phyloP scores from a whole-genome alignment of 1,284 basidiomycete species.

The Inonotus obliquus region DNA sequence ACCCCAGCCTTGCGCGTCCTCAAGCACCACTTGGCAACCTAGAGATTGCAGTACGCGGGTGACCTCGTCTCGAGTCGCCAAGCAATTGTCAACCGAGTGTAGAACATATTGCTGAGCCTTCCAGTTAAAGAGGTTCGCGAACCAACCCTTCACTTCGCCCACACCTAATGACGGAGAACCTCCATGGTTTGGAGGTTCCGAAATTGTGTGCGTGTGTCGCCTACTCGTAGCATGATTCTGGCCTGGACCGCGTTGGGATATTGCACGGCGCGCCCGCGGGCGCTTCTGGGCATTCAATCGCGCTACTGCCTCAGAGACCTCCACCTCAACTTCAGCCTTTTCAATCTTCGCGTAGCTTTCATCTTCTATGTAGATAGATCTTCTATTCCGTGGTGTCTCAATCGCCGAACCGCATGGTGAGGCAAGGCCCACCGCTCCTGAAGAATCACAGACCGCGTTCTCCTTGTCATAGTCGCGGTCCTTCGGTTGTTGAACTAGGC shows the following conservation, averaged over 20 bases:
- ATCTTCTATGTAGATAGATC: slow-evolving; percentile 1
- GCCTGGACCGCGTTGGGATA: not conserved
- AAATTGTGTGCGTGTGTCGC: slow-evolving; percentile 16
- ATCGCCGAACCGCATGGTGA: not conserved
- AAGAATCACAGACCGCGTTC: not conserved
- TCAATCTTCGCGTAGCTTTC: slow-evolving; percentile 18
- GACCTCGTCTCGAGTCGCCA: slow-evolving; percentile 60
- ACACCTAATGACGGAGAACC: slow-evolving; percentile 40
- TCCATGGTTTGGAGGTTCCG: slow-evolving; percentile 1
- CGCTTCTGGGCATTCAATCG: not conserved
- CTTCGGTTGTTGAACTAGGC: slow-evolving; percentile 1
- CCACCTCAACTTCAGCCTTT: slow-evolving; percentile 15
- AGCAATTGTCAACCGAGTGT: slow-evolving; percentile 61
- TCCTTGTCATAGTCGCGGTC: slow-evolving; percentile 11
- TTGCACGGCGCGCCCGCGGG: not conserved
- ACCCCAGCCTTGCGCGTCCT: slow-evolving; percentile 20
- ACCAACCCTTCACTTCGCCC: slow-evolving; percentile 80
- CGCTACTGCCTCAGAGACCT: not conserved
- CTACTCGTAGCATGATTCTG: not conserved
- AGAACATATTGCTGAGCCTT: slow-evolving; percentile 61
- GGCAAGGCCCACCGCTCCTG: not conserved
- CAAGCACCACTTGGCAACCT: slow-evolving; percentile 47
- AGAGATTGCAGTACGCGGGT: slow-evolving; percentile 62
- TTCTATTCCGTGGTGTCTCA: not conserved
- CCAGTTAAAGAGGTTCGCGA: slow-evolving; percentile 77